These are phyloP conservation scores for Coemansia reversa DNA, from an alignment of 192 early-diverging fungal species.

Conservation along the genomic window DNA sequence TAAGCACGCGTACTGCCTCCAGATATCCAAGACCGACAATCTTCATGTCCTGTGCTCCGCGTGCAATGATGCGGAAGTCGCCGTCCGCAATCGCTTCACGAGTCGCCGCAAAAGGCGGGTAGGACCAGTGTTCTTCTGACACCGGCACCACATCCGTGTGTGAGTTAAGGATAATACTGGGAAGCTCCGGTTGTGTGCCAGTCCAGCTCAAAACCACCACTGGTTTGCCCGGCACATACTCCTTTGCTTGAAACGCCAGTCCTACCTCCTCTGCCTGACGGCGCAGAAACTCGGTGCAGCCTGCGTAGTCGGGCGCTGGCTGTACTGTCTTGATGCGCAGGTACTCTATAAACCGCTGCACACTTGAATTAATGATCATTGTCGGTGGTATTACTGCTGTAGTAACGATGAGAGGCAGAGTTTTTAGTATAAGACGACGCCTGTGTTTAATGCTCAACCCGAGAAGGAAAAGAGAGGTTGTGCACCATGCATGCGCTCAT, in stretches of 20 bases:
- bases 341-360: conserved; percentile 72
- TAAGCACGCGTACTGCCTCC: conserved; percentile 71
- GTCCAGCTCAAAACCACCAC: conserved; percentile 70
- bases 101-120: conserved; percentile 73
- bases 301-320: conserved; percentile 76
- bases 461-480: too few relatives aligned
- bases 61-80: conserved; percentile 68
- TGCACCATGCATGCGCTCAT: too few relatives aligned
- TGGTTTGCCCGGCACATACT: conserved; percentile 67
- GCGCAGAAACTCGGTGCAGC: conserved; percentile 62
- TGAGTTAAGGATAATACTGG: conserved; percentile 75
- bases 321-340: conserved; percentile 85
- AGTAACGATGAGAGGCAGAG: too few relatives aligned
- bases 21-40: conserved; percentile 81
- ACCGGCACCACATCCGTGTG: conserved; percentile 94
- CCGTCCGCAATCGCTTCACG: conserved; percentile 60
- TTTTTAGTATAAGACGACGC: too few relatives aligned
- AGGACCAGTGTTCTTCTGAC: conserved; percentile 70
- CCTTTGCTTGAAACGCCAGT: conserved; percentile 51
- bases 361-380: conserved; percentile 7
- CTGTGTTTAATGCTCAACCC: too few relatives aligned
- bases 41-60: conserved; percentile 91
- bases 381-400: too few relatives aligned
- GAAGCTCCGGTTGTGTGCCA: conserved; percentile 59
- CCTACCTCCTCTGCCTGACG: conserved; percentile 70